phyloP scores from a whole-genome alignment of 163 green algal genomes.

The Volvox carteri region DNA sequence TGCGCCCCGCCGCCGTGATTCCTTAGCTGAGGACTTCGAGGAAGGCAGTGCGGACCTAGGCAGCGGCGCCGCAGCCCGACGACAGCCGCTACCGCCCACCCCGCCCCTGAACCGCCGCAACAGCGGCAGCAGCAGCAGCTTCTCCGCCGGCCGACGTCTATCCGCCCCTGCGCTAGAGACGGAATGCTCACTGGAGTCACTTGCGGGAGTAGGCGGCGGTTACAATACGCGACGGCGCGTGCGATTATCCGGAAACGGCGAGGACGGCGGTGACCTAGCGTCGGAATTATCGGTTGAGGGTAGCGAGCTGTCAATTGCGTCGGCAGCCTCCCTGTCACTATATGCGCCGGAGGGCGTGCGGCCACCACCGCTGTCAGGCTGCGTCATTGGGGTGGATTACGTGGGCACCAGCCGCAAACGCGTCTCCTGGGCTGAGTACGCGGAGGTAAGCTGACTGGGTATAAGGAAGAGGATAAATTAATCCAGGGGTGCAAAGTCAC shows the following conservation, averaged over 20 bases:
- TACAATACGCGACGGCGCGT: slow-evolving; percentile 26
- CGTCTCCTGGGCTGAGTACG: slow-evolving; percentile 62
- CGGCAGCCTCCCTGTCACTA: slow-evolving; percentile 31
- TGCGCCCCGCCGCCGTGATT: slow-evolving; percentile 21
- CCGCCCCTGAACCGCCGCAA: slow-evolving; percentile 29
- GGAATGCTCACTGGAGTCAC: slow-evolving; percentile 32
- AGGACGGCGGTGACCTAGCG: slow-evolving; percentile 20
- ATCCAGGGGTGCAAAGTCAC: too few species aligned
- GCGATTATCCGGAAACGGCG: slow-evolving; percentile 16
- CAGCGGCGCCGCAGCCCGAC: neutral
- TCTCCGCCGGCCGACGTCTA: slow-evolving; percentile 1
- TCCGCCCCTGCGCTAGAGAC: slow-evolving; percentile 23
- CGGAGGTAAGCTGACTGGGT: slow-evolving; percentile 54
- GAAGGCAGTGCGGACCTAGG: neutral
- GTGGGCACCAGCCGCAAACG: slow-evolving; percentile 57
- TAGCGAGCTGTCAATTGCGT: slow-evolving; percentile 46
- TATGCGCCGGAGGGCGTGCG: slow-evolving; percentile 55
- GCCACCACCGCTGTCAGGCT: slow-evolving; percentile 35
- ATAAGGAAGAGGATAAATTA: too few species aligned
- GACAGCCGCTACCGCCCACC: slow-evolving; percentile 28
- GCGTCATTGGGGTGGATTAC: slow-evolving; percentile 10
- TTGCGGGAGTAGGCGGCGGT: neutral
- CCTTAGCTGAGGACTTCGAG: neutral
- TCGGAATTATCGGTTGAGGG: slow-evolving; percentile 53
- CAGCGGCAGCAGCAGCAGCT: slow-evolving; percentile 29